Percentiles rank a stretch among this genome's conserved stretches.
Conservation (phyloP, 73 alveolate species). For the Tetrahymena malaccensis region DNA sequence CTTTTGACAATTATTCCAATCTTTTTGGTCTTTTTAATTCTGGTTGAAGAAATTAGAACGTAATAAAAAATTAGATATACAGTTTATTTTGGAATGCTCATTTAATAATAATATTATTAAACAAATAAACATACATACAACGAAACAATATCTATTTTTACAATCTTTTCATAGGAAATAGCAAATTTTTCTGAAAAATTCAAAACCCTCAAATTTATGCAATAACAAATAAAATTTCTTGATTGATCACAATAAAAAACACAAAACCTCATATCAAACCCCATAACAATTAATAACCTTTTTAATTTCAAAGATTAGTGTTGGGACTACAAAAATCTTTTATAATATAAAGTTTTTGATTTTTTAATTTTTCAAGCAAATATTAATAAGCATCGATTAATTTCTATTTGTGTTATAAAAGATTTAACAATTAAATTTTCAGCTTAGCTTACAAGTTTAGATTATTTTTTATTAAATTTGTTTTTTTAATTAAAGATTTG, state of each 20-base stretch:
- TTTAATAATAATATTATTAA: not conserved
- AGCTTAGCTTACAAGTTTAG: not conserved
- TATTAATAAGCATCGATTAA: not conserved
- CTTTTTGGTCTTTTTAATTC: conserved; percentile 10
- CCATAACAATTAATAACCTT: not conserved
- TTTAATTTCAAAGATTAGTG: not conserved
- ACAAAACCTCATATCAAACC: no score
- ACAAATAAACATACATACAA: not conserved
- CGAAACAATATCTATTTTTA: not conserved
- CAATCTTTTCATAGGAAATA: not conserved
- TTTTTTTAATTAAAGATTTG: not conserved
- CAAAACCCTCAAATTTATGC: not conserved
- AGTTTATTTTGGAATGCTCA: not conserved
- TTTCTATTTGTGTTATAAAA: no score
- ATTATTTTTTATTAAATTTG: not conserved
- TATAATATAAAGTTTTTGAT: no score
- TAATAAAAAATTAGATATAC: not conserved
- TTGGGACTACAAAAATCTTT: not conserved
- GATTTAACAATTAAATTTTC: no score
- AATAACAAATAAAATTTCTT: not conserved
- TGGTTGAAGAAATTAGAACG: conserved; percentile 3
- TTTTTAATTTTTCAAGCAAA: not conserved
- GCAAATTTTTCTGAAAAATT: not conserved
- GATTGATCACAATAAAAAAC: not conserved
- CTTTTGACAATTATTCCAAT: conserved; percentile 8